Evolutionary conservation across 2,329 filamentous ascomycete genomes (phyloP), one percentile per base, ranked within the genome.

Genomic region (Curvularia lunata): DNA sequence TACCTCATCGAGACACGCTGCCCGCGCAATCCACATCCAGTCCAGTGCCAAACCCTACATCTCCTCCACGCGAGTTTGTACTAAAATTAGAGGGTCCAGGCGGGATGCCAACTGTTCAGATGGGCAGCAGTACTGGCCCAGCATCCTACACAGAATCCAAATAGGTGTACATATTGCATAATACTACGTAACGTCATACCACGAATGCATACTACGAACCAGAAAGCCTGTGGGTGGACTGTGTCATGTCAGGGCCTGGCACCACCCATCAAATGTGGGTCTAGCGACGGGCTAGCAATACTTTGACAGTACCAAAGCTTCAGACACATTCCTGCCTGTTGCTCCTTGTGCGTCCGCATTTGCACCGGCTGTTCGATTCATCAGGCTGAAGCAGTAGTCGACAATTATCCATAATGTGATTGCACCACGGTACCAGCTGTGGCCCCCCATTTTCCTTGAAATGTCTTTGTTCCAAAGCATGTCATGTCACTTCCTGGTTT

Each of bases 1-100:
- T 61, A 38, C 21, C 63, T 25, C 54, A 52, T 42, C 28, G 52
- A 37, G 19, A 51, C 21, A 23, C 52, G 16, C 45, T 30, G 1
- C 18, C 51, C 7, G 16, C 25, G 13, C 37, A 32, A n/a, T 41
- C 40, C 12, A 34, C 23, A 12, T 45, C 54, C 19, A 16, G 23
- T 12, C 30, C 18, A 16, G 18, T 23, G 16, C 7, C 25, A 30
- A 12, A 27, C 9, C 30, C 18, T 5, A 18, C 48, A 9, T 52
- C 40, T 43, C n/a, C 40, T 32, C 21, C 23, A 18, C 48, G 30
- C 16, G 21, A 18, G 21, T 40, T 40, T 27, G 1, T 13, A n/a
- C 2, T 49, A 9, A 23, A 8, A 8, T 9, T 21, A 5, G 21
- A 0, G n/a, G 25, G 18, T 19, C 32, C 27, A 32, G 53, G 25